Conservation (phyloP, 1,139 yeast species). For the Arxiozyma slooffiae region DNA sequence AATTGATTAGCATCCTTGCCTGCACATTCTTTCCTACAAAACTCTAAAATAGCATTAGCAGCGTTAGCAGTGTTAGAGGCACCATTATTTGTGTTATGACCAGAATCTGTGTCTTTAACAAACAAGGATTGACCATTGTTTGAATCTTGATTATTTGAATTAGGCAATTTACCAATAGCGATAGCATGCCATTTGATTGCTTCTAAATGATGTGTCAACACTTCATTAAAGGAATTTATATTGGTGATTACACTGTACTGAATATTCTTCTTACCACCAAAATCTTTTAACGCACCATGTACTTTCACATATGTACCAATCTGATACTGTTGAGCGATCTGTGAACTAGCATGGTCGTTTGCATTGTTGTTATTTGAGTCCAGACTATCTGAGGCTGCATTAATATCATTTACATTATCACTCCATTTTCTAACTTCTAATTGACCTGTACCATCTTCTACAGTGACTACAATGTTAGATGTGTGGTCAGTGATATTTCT, state of each 20-base stretch:
- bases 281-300: constrained; percentile 63
- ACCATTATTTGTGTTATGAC: not conserved
- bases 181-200: constrained; percentile 57
- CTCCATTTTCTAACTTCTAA: constrained; percentile 64
- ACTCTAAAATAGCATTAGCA: constrained; percentile 35
- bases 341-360: constrained; percentile 28
- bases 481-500: constrained; percentile 50
- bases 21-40: constrained; percentile 38
- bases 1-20: constrained; percentile 51
- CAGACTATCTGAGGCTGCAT: constrained; percentile 27
- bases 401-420: constrained; percentile 38
- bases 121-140: constrained; percentile 35
- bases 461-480: constrained; percentile 42
- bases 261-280: constrained; percentile 55
- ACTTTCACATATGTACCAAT: constrained; percentile 55
- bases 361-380: constrained; percentile 25
- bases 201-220: constrained; percentile 64
- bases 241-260: constrained; percentile 55
- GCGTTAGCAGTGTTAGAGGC: constrained; percentile 16
- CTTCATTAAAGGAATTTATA: constrained; percentile 62
- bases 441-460: constrained; percentile 83
- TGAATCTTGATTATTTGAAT: constrained; percentile 8
- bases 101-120: constrained; percentile 35
- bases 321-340: constrained; percentile 27
- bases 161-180: constrained; percentile 23